Conservation (phyloP, 371 early-diverging fungal genomes). For the Amoeboaphelidium protococcarum region DNA sequence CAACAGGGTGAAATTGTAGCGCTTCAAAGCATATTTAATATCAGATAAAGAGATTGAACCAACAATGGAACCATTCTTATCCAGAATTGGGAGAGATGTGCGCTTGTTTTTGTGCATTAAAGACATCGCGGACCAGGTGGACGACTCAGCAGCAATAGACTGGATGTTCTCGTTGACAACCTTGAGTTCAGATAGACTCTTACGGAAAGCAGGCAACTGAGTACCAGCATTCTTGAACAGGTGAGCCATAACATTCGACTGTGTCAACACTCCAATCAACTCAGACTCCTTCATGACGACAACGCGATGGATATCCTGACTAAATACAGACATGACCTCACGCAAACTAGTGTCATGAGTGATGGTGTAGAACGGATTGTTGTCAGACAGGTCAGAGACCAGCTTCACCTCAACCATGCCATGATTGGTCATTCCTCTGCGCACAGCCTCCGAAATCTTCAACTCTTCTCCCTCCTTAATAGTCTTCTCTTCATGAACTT, state of each 20-base stretch:
- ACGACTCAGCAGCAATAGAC: constrained; percentile 19
- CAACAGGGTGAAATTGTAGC: constrained; percentile 14
- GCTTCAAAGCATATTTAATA: constrained; percentile 25
- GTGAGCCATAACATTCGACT: constrained; percentile 34
- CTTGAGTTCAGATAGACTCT: constrained; percentile 17
- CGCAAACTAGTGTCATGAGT: constrained; percentile 39
- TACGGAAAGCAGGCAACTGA: neutral
- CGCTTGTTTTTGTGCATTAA: constrained; percentile 19
- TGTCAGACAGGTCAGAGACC: constrained; percentile 43
- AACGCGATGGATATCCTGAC: constrained; percentile 46
- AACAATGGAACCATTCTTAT: constrained; percentile 23
- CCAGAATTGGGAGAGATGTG: constrained; percentile 30
- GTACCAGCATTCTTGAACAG: constrained; percentile 20
- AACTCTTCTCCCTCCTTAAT: constrained; percentile 9
- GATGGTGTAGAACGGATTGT: constrained; percentile 57
- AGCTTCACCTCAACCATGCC: constrained; percentile 32
- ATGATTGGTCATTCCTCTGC: constrained; percentile 20
- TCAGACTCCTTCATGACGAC: constrained; percentile 22
- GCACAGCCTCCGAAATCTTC: constrained; percentile 28
- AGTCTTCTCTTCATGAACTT: constrained; percentile 12
- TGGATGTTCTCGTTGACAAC: constrained; percentile 24
- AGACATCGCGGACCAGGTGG: constrained; percentile 12
- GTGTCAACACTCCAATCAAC: constrained; percentile 46
- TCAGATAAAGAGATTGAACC: constrained; percentile 43
- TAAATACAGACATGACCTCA: constrained; percentile 41